Percentiles rank a stretch among this genome's conserved stretches.
Evolutionary conservation across 257 asterid genomes (phyloP).

Genomic region (Prunella vulgaris): DNA sequence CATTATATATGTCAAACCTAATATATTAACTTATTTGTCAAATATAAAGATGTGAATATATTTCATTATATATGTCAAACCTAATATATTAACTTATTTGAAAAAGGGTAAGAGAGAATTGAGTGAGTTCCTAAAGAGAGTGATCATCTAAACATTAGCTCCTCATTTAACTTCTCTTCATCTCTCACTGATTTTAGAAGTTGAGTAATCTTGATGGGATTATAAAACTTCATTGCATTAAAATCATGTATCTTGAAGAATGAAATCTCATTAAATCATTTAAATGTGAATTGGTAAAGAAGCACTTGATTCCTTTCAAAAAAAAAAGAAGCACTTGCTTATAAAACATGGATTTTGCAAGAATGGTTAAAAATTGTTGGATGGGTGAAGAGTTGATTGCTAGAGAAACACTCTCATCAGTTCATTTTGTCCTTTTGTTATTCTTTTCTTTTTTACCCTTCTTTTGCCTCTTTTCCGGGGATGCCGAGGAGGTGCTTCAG

Average conservation of each 20-base stretch:
- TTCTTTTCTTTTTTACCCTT: neutral
- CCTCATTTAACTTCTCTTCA: constrained; percentile 14
- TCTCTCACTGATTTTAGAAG: constrained; percentile 19
- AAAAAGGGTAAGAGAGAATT: neutral
- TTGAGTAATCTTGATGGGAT: constrained; percentile 13
- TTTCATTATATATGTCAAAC: neutral
- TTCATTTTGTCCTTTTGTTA: neutral
- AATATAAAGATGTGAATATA: neutral
- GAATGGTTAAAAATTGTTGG: constrained; percentile 8
- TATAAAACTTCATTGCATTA: constrained; percentile 11
- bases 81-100: neutral
- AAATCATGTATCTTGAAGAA: constrained; percentile 12
- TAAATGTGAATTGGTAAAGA: constrained; percentile 19
- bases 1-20: neutral
- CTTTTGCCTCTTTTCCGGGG: neutral
- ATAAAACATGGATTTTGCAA: constrained; percentile 19
- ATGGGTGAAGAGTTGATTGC: constrained; percentile 15
- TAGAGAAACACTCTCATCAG: constrained; percentile 15
- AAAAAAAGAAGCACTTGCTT: constrained; percentile 2
- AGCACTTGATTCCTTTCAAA: no score
- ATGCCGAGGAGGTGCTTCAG: constrained; percentile 1
- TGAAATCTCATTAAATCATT: constrained; percentile 15
- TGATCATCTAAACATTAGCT: constrained; percentile 19
- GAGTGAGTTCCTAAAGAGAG: neutral
- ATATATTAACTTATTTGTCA: no score